These are phyloP conservation scores for Oleoguttula mirabilis DNA, from an alignment of 495 filamentous ascomycete species.

Conservation along the genomic window DNA sequence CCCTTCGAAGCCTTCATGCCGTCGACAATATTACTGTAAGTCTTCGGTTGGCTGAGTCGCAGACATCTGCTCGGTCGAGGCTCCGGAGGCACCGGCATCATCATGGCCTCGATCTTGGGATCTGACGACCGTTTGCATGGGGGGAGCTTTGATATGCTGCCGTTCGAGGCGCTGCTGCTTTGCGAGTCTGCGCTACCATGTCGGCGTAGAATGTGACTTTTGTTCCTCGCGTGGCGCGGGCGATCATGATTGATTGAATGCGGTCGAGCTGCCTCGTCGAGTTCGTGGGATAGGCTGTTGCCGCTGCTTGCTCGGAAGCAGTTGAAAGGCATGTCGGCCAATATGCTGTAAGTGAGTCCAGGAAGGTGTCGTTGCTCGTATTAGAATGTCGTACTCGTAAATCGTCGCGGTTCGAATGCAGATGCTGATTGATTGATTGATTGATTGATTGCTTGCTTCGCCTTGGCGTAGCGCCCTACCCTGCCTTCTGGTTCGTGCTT, in stretches of 20 bases:
- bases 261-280: constrained; percentile 1
- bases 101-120: constrained; percentile 19
- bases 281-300: constrained; percentile 2
- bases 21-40: constrained; percentile 14
- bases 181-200: constrained; percentile 15
- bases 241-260: neutral
- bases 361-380: no score
- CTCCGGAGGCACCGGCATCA: constrained; percentile 15
- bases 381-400: no score
- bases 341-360: no score
- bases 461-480: constrained; percentile 9
- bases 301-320: constrained; percentile 10
- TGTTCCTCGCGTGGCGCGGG: constrained; percentile 1
- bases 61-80: constrained; percentile 11
- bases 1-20: constrained; percentile 15
- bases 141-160: constrained; percentile 17
- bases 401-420: no score
- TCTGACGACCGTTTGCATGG: constrained; percentile 15
- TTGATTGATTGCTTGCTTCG: no score
- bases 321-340: no score
- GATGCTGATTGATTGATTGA: no score
- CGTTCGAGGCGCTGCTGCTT: constrained; percentile 13
- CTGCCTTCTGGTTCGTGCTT: no score
- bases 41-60: constrained; percentile 14
- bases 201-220: neutral